These are phyloP conservation scores for Backusella morwellensis DNA, from an alignment of 192 early-diverging fungal genomes.

Conservation along the genomic window DNA sequence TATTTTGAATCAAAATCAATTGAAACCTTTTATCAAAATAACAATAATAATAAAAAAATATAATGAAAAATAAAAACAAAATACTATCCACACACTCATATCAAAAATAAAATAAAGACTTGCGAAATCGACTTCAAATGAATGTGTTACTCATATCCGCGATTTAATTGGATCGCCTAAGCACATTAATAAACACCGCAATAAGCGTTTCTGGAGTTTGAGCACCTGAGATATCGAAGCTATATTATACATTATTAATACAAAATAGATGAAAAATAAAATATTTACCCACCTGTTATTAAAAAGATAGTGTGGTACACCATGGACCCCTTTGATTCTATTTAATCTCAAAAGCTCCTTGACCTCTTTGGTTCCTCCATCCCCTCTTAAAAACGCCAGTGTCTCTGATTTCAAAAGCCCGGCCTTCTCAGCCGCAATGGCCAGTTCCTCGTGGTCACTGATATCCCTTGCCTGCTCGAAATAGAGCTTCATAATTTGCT, in stretches of 20 bases:
- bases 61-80: no score
- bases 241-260: slow-evolving; percentile 1
- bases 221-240: not conserved
- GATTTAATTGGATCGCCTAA: not conserved
- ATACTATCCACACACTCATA: no score
- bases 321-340: slow-evolving; percentile 48
- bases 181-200: not conserved
- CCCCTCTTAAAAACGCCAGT: slow-evolving; percentile 52
- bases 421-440: slow-evolving; percentile 52
- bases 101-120: no score
- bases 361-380: slow-evolving; percentile 51
- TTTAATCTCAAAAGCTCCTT: slow-evolving; percentile 44
- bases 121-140: not conserved
- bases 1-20: no score
- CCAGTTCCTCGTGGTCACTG: slow-evolving; percentile 55
- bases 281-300: slow-evolving; percentile 40
- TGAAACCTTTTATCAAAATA: no score
- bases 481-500: slow-evolving; percentile 64
- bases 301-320: slow-evolving; percentile 74
- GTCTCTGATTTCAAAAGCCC: slow-evolving; percentile 55
- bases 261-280: not conserved
- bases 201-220: not conserved
- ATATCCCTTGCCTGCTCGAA: slow-evolving; percentile 73
- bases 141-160: not conserved
- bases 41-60: no score